Base-by-base conservation (phyloP, 495 filamentous ascomycete species). In the Xylaria castorea region DNA sequence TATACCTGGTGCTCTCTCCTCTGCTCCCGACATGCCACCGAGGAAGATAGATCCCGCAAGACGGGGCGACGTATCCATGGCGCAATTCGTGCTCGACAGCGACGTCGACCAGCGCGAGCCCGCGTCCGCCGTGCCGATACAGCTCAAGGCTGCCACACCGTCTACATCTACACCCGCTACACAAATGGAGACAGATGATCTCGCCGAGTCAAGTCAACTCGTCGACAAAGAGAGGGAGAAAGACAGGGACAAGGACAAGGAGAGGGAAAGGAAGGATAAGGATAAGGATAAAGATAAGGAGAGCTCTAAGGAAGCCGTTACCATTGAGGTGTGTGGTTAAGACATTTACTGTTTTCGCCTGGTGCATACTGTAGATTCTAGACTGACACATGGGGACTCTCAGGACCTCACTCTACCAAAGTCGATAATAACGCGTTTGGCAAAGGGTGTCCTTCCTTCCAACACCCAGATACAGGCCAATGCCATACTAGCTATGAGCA, bases 381-480 rank as follows among this genome's bases (percentile, higher is more conserved):
- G 22, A 51, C 61, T 46, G 16, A 71, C 50, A 27, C 27, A 48
- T 16, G 34, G 30, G 0, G 25, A 20, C 32, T n/a, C 68, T 30
- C 73, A 98, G 95, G 96, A 99, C 79, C 91, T 97, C 69, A 92
- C 88, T 50, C 91, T 99, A 25, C 96, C 96, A 1, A 95, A 94
- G 79, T 94, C 94, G n/a, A 92, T 98, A 80, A 93, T 97, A 51
- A 92, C 93, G 60, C 90, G 96, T 30, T 89, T 99, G 7, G 96
- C 95, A 3, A 98, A 98, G 86, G 92, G 94, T 70, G 94, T 97
- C n/a, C 87, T 99, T n/a, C 96, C 96, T 0, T 89, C 95, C 7
- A 97, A 98, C 78, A 97, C 96, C 1, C 92, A 94, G 73, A 93
- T 99, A 65, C 93, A 97, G 76, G 97, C 94, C 73, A 95, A 98